phyloP scores from a whole-genome alignment of 192 early-diverging fungal genomes.

The Phlyctochytrium planicorne region DNA sequence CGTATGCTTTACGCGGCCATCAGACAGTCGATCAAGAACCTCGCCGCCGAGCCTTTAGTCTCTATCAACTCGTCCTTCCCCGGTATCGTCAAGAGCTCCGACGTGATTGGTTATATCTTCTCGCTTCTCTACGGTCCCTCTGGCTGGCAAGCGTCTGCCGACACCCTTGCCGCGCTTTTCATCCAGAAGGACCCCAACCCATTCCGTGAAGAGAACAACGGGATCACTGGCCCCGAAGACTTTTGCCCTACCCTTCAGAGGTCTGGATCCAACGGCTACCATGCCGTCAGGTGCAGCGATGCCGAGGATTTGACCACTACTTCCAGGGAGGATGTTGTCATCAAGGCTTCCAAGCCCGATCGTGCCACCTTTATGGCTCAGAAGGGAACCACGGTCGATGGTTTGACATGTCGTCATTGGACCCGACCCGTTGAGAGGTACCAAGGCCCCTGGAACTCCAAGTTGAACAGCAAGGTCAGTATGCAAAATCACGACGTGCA shows the following conservation, averaged over 20 bases:
- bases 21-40: slow-evolving; percentile 5
- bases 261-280: slow-evolving; percentile 6
- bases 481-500: background rate
- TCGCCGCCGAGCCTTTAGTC: background rate
- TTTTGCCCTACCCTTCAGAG: background rate
- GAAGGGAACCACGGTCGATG: background rate
- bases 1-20: slow-evolving; percentile 10
- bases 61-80: background rate
- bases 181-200: background rate
- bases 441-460: slow-evolving; percentile 44
- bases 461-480: slow-evolving; percentile 25
- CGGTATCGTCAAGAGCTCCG: background rate
- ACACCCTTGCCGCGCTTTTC: slow-evolving; percentile 1
- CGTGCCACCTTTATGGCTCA: background rate
- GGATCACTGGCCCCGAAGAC: background rate
- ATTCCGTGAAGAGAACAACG: background rate
- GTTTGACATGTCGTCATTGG: slow-evolving; percentile 29
- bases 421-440: slow-evolving; percentile 34
- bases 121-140: slow-evolving; percentile 7
- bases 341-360: background rate
- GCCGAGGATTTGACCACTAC: background rate
- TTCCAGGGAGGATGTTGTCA: slow-evolving; percentile 4
- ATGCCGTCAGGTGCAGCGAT: slow-evolving; percentile 13
- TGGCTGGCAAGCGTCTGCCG: slow-evolving; percentile 11
- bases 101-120: slow-evolving; percentile 2